Conservation (phyloP, 371 early-diverging fungal species). For the Syncephalastrum sp. region DNA sequence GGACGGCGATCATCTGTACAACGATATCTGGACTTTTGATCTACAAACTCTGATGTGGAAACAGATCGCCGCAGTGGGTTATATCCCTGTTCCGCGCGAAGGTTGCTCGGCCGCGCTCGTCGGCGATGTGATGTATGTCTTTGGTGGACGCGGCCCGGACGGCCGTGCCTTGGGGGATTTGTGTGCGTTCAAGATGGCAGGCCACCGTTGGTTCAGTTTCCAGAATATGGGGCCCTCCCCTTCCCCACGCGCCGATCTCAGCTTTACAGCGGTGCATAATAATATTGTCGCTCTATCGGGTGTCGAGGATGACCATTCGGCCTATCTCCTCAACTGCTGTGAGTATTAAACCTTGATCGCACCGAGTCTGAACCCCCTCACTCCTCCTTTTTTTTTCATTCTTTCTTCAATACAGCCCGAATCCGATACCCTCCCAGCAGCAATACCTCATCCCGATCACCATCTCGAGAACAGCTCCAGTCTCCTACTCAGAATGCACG, state of each 20-base stretch:
- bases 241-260: conserved; percentile 61
- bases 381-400: not conserved
- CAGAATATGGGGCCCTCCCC: conserved; percentile 69
- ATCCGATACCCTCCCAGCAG: conserved; percentile 58
- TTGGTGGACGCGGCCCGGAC: conserved; percentile 67
- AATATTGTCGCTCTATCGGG: conserved; percentile 60
- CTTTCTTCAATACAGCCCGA: conserved; percentile 35
- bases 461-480: conserved; percentile 2
- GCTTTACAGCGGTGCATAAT: conserved; percentile 61
- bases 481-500: conserved; percentile 1
- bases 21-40: conserved; percentile 78
- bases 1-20: conserved; percentile 64
- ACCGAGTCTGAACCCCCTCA: too few species aligned
- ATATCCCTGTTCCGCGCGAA: conserved; percentile 66
- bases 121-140: conserved; percentile 74
- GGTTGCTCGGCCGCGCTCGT: conserved; percentile 67
- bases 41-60: conserved; percentile 57
- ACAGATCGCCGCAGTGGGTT: conserved; percentile 61
- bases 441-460: conserved; percentile 10
- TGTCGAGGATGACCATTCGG: conserved; percentile 57
- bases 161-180: conserved; percentile 67
- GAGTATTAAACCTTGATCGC: conserved; percentile 7
- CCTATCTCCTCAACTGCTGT: conserved; percentile 68
- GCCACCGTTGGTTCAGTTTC: conserved; percentile 72
- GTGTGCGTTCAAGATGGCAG: conserved; percentile 68